Conservation (phyloP, 129 eudicot genomes). For the Helichrysum umbraculigerum region DNA sequence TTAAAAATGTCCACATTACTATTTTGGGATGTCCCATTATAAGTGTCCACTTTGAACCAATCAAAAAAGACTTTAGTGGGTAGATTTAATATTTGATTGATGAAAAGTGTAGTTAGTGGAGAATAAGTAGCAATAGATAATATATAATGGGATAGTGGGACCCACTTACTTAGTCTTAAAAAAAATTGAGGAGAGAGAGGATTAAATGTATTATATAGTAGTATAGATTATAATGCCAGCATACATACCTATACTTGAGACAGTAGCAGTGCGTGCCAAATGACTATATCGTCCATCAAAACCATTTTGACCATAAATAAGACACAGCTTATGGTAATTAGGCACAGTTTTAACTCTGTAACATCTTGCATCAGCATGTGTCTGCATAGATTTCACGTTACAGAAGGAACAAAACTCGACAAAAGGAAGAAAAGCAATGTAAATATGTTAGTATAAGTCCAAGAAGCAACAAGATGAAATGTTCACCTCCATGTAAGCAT, state of each 20-base stretch:
- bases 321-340: constrained; percentile 45
- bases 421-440: not conserved
- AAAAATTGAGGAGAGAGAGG: too few species aligned
- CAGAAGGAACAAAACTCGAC: constrained; percentile 13
- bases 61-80: too few species aligned
- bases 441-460: not conserved
- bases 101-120: too few species aligned
- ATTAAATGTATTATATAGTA: too few species aligned
- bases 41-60: too few species aligned
- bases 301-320: constrained; percentile 40
- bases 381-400: constrained; percentile 36
- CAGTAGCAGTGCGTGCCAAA: constrained; percentile 32
- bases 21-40: too few species aligned
- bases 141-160: too few species aligned
- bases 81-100: too few species aligned
- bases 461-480: not conserved
- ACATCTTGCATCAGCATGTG: constrained; percentile 54
- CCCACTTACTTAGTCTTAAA: too few species aligned
- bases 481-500: constrained; percentile 54
- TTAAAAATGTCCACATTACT: too few species aligned
- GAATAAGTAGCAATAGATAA: too few species aligned
- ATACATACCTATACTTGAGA: constrained; percentile 32
- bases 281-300: constrained; percentile 38
- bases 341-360: constrained; percentile 59
- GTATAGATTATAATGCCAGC: not conserved